Conservation (phyloP, 2,329 filamentous ascomycete species). For the Botrytis fragariae region DNA sequence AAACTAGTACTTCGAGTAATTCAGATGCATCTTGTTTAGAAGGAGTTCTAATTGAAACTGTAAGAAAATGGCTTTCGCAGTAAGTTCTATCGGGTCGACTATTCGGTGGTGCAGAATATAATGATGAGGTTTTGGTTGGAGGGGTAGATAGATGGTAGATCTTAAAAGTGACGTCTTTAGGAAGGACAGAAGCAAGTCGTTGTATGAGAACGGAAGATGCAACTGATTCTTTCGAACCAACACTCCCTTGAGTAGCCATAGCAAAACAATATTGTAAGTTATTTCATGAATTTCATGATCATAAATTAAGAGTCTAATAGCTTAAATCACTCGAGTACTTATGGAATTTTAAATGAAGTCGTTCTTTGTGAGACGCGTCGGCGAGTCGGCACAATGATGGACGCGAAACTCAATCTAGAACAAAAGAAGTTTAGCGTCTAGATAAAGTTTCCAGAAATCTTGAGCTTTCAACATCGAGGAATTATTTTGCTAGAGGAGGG, state of each 20-base stretch:
- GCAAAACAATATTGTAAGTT: constrained; percentile 25
- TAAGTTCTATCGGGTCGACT: constrained; percentile 73
- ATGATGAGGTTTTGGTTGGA: constrained; percentile 67
- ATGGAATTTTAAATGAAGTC: not conserved
- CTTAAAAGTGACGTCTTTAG: constrained; percentile 57
- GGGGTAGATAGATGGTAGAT: constrained; percentile 87
- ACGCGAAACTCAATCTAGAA: constrained; percentile 17
- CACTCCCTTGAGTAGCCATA: constrained; percentile 36
- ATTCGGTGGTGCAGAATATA: constrained; percentile 77
- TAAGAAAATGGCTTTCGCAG: constrained; percentile 79
- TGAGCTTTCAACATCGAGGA: constrained; percentile 19
- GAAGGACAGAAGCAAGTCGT: constrained; percentile 44
- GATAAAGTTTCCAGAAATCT: constrained; percentile 20
- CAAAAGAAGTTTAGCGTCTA: constrained; percentile 21
- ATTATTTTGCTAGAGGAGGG: constrained; percentile 17
- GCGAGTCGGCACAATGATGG: constrained; percentile 15
- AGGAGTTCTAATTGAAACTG: constrained; percentile 48
- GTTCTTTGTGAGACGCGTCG: constrained; percentile 24
- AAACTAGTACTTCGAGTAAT: constrained; percentile 57
- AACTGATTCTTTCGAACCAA: constrained; percentile 28
- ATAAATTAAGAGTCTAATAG: constrained; percentile 1
- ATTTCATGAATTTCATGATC: constrained; percentile 23
- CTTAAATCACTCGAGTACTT: not conserved
- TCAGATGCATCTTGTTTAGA: constrained; percentile 30
- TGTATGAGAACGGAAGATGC: constrained; percentile 33